Conservation (phyloP, 495 filamentous ascomycete species). For the Penicillium taxi region DNA sequence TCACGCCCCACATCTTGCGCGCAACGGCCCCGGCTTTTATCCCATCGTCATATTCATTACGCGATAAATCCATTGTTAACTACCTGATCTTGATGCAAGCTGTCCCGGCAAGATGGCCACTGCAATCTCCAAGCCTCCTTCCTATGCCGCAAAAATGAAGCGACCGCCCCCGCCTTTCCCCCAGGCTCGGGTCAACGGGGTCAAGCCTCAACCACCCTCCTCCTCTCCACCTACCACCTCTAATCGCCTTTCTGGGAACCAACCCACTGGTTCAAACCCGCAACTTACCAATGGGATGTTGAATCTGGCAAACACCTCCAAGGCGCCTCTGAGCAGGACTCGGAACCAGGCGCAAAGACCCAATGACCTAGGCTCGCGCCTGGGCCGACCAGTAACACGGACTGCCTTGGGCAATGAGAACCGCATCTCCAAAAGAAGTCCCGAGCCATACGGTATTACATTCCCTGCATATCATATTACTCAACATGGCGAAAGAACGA, state of each 20-base stretch:
- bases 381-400: constrained; percentile 26
- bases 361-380: constrained; percentile 29
- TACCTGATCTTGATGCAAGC: background rate
- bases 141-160: constrained; percentile 61
- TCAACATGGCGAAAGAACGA: no score
- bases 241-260: constrained; percentile 50
- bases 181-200: constrained; percentile 55
- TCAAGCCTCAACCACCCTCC: constrained; percentile 53
- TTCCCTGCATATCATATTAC: background rate
- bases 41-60: constrained; percentile 19
- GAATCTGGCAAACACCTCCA: constrained; percentile 22
- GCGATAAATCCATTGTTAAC: constrained; percentile 20
- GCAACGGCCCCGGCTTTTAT: constrained; percentile 33
- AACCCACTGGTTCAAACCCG: constrained; percentile 27
- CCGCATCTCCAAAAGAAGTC: constrained; percentile 29
- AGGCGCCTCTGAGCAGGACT: constrained; percentile 43
- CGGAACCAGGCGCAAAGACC: constrained; percentile 46
- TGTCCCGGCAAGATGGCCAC: constrained; percentile 37
- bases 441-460: constrained; percentile 45
- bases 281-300: constrained; percentile 40
- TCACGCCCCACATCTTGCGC: constrained; percentile 49
- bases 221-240: constrained; percentile 59
- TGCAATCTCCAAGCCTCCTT: constrained; percentile 47
- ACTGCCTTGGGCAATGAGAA: constrained; percentile 30
- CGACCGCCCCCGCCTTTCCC: constrained; percentile 61